phyloP scores from a whole-genome alignment of 345 rosid genomes.

The Anastatica hierochuntica region DNA sequence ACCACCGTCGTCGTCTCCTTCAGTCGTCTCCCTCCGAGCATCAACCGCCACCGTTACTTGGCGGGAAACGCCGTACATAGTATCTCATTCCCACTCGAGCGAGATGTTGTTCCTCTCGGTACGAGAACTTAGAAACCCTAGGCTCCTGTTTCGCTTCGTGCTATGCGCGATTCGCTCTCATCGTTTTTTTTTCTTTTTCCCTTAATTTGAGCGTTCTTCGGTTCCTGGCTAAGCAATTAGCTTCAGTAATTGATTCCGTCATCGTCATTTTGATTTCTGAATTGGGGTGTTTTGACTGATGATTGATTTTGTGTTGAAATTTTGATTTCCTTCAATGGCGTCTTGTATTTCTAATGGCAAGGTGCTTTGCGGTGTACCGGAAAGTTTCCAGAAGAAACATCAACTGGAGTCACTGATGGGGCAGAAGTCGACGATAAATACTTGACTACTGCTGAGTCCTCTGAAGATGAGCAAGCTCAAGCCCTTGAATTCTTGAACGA shows the following conservation, averaged over 20 bases:
- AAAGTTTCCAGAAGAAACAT: constrained; percentile 37
- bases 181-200: too few relatives aligned
- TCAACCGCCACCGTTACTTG: constrained; percentile 1
- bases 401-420: constrained; percentile 34
- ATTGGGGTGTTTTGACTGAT: neutral
- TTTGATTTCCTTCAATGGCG: neutral
- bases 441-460: constrained; percentile 21
- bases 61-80: constrained; percentile 4
- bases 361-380: constrained; percentile 23
- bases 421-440: constrained; percentile 26
- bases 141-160: constrained; percentile 9
- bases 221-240: too few relatives aligned
- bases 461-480: constrained; percentile 26
- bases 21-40: constrained; percentile 16
- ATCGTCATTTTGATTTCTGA: neutral
- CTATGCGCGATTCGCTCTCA: neutral
- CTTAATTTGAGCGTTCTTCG: too few relatives aligned
- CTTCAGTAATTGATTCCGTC: too few relatives aligned
- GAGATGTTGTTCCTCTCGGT: constrained; percentile 12
- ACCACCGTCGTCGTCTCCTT: constrained; percentile 18
- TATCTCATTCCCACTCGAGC: constrained; percentile 16
- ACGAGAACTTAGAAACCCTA: constrained; percentile 30
- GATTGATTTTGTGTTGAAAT: neutral
- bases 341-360: neutral
- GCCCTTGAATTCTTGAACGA: constrained; percentile 38